phyloP scores from a whole-genome alignment of 257 asterid genomes.

The Nicotiana tomentosiformis region DNA sequence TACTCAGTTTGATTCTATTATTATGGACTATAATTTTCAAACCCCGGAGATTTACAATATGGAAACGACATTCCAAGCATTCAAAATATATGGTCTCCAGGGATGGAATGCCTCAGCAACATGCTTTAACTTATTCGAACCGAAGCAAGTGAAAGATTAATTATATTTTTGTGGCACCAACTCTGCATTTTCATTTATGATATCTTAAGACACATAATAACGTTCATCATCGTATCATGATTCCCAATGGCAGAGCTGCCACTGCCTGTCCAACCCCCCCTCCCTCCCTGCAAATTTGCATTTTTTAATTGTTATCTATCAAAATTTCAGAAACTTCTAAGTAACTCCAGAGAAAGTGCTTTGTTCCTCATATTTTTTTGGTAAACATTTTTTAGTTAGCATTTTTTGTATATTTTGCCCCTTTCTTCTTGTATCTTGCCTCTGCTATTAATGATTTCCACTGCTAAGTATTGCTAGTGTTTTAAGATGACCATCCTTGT shows the following conservation, averaged over 20 bases:
- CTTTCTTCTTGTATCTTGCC: not conserved
- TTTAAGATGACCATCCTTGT: not conserved
- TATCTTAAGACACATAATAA: not conserved
- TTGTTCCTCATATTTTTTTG: not conserved
- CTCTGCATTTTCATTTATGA: not conserved
- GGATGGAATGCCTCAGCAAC: not conserved
- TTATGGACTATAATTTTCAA: not conserved
- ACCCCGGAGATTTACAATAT: not conserved
- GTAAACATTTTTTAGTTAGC: not conserved
- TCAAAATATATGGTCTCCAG: not conserved
- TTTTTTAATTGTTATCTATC: not conserved
- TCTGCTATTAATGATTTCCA: not conserved
- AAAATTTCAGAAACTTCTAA: not conserved
- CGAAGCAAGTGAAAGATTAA: not conserved
- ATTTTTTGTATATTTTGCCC: not conserved
- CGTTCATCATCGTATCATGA: not conserved
- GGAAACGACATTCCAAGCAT: not conserved
- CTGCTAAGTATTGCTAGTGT: not conserved
- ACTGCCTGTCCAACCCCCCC: not conserved
- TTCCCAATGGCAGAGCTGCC: not conserved
- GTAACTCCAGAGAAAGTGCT: not conserved
- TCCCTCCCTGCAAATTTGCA: not conserved
- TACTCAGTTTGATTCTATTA: not conserved
- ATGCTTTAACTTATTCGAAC: not conserved
- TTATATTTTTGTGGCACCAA: not conserved